phyloP scores from a whole-genome alignment of 2,329 filamentous ascomycete genomes.

The Alternaria arbusti region DNA sequence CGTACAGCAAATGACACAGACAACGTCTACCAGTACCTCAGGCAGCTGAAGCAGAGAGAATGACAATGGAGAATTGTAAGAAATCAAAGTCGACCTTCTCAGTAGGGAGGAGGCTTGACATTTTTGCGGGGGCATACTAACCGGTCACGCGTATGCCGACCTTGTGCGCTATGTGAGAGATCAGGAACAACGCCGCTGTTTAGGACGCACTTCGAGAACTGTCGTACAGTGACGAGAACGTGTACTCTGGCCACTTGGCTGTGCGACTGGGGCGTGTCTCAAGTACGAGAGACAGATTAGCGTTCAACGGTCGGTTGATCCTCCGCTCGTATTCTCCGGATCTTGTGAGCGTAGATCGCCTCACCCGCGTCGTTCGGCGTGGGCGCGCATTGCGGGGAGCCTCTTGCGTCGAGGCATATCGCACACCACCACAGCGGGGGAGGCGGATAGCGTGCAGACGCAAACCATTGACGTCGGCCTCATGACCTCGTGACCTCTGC shows the following conservation, averaged over 20 bases:
- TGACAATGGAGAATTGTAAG: neutral
- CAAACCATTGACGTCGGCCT: conserved; percentile 17
- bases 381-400: conserved; percentile 3
- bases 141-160: neutral
- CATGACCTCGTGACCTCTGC: conserved; percentile 33
- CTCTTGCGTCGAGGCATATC: neutral
- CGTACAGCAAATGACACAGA: neutral
- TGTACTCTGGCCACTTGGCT: neutral
- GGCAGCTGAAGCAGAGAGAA: neutral
- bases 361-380: neutral
- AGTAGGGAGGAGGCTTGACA: neutral
- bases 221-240: conserved; percentile 8
- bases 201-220: conserved; percentile 4
- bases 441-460: conserved; percentile 17
- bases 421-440: conserved; percentile 10
- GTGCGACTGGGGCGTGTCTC: conserved; percentile 2
- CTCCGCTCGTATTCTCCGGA: neutral
- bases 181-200: neutral
- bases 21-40: neutral
- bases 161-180: neutral
- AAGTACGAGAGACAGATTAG: neutral
- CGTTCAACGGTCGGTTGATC: conserved; percentile 1
- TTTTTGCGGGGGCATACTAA: neutral
- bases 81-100: neutral
- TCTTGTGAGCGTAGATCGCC: neutral